Evolutionary conservation across 208 protist genomes (phyloP).

Genomic region (Leishmania major): DNA sequence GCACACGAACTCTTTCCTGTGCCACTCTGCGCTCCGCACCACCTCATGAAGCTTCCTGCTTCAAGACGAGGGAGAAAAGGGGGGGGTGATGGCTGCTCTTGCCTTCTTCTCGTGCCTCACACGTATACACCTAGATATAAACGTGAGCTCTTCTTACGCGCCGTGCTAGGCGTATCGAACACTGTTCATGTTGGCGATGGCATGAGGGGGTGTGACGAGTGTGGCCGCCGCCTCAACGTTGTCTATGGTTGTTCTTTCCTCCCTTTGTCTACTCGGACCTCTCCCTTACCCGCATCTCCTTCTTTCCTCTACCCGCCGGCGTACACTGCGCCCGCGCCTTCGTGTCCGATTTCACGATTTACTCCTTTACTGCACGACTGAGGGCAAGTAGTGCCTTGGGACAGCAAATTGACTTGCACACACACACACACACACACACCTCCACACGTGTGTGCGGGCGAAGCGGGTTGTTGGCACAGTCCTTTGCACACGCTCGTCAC

Average conservation of each 20-base stretch:
- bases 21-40: background rate
- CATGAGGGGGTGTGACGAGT: background rate
- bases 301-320: background rate
- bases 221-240: background rate
- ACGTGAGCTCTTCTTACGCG: background rate
- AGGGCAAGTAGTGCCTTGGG: background rate
- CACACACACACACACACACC: background rate
- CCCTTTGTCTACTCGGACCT: background rate
- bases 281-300: background rate
- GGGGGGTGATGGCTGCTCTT: background rate
- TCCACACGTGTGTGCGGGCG: background rate
- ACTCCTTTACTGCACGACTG: background rate
- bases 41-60: background rate
- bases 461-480: background rate
- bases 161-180: background rate
- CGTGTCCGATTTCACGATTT: background rate
- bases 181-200: background rate
- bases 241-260: constrained; percentile 8
- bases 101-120: background rate
- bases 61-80: background rate
- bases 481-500: background rate
- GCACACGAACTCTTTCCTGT: background rate
- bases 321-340: background rate
- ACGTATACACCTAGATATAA: too few relatives aligned
- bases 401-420: background rate